Percentiles rank a stretch among this genome's conserved stretches.
phyloP scores from a whole-genome alignment of 768 basidiomycete species.

The Rhizopogon rudus region DNA sequence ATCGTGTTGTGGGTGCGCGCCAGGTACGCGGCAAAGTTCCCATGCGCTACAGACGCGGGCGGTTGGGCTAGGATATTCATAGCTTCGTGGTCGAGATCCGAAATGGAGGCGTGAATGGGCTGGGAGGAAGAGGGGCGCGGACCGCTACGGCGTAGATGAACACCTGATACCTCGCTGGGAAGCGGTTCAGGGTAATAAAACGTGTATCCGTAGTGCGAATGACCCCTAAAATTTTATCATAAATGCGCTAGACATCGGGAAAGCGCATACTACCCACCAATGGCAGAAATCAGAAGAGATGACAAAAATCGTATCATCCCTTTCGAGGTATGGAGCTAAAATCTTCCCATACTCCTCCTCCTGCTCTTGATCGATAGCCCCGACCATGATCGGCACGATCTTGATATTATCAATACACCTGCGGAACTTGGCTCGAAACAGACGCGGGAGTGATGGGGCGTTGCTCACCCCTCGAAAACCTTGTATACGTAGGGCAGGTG shows the following conservation, averaged over 20 bases:
- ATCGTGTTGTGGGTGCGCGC: constrained; percentile 86
- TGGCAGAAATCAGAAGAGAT: constrained; percentile 98
- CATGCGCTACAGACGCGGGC: constrained; percentile 52
- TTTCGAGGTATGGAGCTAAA: constrained; percentile 75
- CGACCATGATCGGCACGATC: constrained; percentile 90
- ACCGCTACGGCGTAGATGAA: constrained; percentile 44
- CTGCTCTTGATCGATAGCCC: constrained; percentile 54
- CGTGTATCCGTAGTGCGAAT: constrained; percentile 76
- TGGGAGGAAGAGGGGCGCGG: constrained; percentile 37
- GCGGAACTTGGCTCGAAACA: neutral
- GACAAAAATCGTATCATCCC: constrained; percentile 80
- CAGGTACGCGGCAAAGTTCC: constrained; percentile 62
- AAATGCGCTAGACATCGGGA: neutral
- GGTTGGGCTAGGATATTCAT: constrained; percentile 67
- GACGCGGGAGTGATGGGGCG: no score
- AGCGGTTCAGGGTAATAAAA: constrained; percentile 73
- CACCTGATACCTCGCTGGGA: constrained; percentile 38
- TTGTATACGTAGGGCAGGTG: constrained; percentile 90
- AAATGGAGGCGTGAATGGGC: constrained; percentile 82
- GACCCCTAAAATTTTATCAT: constrained; percentile 50
- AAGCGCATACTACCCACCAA: constrained; percentile 54
- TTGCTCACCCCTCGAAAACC: constrained; percentile 68
- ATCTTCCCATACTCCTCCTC: constrained; percentile 65
- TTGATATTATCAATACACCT: constrained; percentile 59
- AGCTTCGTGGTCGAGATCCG: constrained; percentile 80